Base-by-base conservation (phyloP, 129 eudicot genomes). In the Artemisia annua region DNA sequence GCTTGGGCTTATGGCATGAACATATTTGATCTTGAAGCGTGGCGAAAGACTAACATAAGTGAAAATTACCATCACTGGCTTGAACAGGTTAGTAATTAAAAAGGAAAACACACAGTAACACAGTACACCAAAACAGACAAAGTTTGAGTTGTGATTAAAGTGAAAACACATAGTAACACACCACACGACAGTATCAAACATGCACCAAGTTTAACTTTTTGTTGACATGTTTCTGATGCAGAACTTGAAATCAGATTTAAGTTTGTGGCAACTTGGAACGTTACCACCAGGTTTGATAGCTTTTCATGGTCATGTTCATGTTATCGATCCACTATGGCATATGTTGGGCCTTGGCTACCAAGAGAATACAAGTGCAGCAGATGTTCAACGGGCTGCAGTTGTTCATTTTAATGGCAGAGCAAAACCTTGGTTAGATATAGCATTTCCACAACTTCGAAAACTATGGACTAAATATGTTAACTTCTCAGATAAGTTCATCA, bases 1-100 rank as follows among this genome's bases (percentile, higher is more conserved):
- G 96, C 96, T 55, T 89, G 98, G 98, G 98, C 98, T 28, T 93
- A 89, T 71, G 96, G 98, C 59, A 93, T 93, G 98, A 93, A 93
- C 85, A 71, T 89, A 30, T 89, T 89, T 55, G 96, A 89, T 79
- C 85, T 89, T 20, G 76, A 93, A 69, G 89, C 95, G 44, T 93
- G 96, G 98, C 87, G 96, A 71, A 89, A 71, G 59, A 87, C 96
- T n/a, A 86, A 87, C 76, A 87, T 92, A 75, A 92, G 87, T 73
- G 80, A 85, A 14, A 85, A 88, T 71, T 93, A 93, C 81, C 87
- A 89, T 76, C 70, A 87, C 80, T 92, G 98, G 98, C 80, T 92
- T 69, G 79, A 89, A 76, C 60, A 87, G 90, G 98, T 87, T 69
- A 79, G 63, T 51, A 51, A 39, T 3, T 26, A 6, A 50, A 19